Evolutionary conservation across 164 flowering plant species (phyloP), one percentile per base, ranked within the genome.

Genomic region (Akebia trifoliata): DNA sequence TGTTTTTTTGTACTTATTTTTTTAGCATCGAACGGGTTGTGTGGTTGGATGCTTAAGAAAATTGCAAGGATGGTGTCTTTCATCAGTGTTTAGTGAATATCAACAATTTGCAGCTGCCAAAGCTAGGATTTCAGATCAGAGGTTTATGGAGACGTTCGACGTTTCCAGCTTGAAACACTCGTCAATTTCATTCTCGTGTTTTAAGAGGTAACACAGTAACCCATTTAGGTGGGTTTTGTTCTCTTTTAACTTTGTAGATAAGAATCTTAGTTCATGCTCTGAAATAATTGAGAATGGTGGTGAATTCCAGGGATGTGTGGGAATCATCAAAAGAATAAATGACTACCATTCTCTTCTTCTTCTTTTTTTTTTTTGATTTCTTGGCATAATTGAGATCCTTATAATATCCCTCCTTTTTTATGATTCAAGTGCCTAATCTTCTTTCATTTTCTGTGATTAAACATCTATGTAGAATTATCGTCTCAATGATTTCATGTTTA

Each of bases 21-120:
- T 40, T 18, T 83, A 83, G 89, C 89, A 83, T 50, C 83, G 89
- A 15, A 83, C 90, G 3, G 90, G 90, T n/a, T 76, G 82, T 61
- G 64, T 84, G 11, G 87, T 81, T 50, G 87, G 90, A 29, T 84
- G 87, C 78, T 56, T 84, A 20, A 76, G 85, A 54, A 84, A 79
- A 60, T 43, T 74, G 51, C 90, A 81, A 29, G 70, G 63, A 58
- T 84, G 90, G 86, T 84, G 90, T 53, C 59, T 84, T 6, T 68
- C 86, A 14, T 79, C 86, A 8, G 63, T 84, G 10, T 81, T 81
- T 47, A 81, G 76, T 14, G 86, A 81, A 60, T 81, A 81, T 62
- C 84, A 81, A 56, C 56, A 84, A 28, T 83, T 79, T 67, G 90
- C 90, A 7, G 90, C 77, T 21, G 78, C 79, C 12, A 81, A 83